Base-by-base conservation (phyloP, 1,139 yeast genomes). In the Saccharomyces hybrid region DNA sequence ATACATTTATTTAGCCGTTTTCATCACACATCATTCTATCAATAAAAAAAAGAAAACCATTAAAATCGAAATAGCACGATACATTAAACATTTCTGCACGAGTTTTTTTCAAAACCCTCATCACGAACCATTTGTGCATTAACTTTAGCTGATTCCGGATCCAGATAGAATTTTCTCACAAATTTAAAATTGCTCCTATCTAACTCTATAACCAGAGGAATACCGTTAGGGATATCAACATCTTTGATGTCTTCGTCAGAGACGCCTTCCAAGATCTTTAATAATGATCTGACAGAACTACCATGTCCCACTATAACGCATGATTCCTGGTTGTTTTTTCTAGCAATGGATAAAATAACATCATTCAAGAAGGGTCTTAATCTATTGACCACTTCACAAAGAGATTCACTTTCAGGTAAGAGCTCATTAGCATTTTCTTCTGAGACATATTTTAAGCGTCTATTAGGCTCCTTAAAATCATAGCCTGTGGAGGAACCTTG, bases 191-290 rank as follows among this genome's bases (percentile, higher is more conserved):
- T 65, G 44, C 76, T 76, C 58, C 79, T 63, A 31, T 64, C 72
- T 38, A 82, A 63, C 58, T 82, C 84, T 57, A 82, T 73, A 44
- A 82, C 80, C 55, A 86, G 72, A 5, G 93, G 95, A 9, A 86
- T 81, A 0, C 89, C 93, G 48, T 88, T 86, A 2, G 95, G 93
- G 8, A 86, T 84, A 66, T 86, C 85, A 51, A 86, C 78, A 51
- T 78, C 75, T 56, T 82, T 79, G 52, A 86, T 86, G 54, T 80
- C 84, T 14, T 76, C 76, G 62, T 84, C 88, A 49, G 80, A 75
- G 3, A 86, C 78, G 3, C 73, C 70, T 57, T 79, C 79, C 44
- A 86, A 64, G 52, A 81, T 73, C 63, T 85, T 86, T 53, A 85
- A 75, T 44, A 86, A 71, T 23, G 88, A 83, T 58, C 95, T 74